Base-by-base conservation (phyloP, 1,284 basidiomycete genomes). In the Quambalaria eucalypti region DNA sequence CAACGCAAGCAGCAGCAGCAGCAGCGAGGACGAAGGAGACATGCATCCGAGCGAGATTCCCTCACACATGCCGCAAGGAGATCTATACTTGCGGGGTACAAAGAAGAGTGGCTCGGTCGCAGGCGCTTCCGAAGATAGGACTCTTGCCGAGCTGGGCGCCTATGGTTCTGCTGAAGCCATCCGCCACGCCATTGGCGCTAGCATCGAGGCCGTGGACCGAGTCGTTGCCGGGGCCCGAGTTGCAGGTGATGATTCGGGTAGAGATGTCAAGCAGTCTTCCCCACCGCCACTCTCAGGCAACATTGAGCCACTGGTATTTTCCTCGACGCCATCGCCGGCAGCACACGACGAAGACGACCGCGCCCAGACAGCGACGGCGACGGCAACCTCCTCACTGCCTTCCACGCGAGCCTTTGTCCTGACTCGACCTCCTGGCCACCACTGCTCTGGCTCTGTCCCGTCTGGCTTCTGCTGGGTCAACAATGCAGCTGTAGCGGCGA, bases 381-480 rank as follows among this genome's bases (percentile, higher is more conserved):
- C n/a, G n/a, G n/a, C n/a, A n/a, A n/a, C n/a, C n/a, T n/a, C n/a
- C n/a, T n/a, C 40, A 3, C 51, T 38, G 10, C 5, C 71, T 1
- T 61, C 71, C 21, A 61, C 56, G 39, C 56, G 71, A 6, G 67
- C 72, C 4, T 74, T 76, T 53, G 73, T 76, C 2, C 64, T 74
- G 7, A 60, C 64, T 12, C 58, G 74, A 12, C 74, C 74, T 10
- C 74, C 74, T 1, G 74, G 74, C 2, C 74, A 76, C 52, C 74
- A 76, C 61, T 76, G 74, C 50, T 61, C 61, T 29, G 64, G 69
- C 7, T 61, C 62, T 9, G 54, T 60, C 0, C 92, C 92, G 0
- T 86, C 85, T 7, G 93, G 92, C 62, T 82, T 75, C 76, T 97
- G 90, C 77, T 90, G 93, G 70, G 82, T 95, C 38, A 96, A 97